Percentiles rank a stretch among this genome's conserved stretches.
Evolutionary conservation across 306 rosid genomes (phyloP).

Genomic region (Boehmeria nivea): DNA sequence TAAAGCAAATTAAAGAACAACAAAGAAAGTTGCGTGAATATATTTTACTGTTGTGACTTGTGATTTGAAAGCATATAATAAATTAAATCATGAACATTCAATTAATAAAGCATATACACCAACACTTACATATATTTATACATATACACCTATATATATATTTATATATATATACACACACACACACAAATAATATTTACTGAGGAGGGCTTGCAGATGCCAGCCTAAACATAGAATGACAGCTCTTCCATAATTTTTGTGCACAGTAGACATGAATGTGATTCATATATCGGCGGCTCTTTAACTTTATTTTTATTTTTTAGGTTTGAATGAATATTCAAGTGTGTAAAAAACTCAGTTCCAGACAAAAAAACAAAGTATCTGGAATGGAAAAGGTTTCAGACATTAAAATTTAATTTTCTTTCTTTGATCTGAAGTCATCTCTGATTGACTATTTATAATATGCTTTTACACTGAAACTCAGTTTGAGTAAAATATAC

Average conservation of each 20-base stretch:
- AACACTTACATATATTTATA: background rate
- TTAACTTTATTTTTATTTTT: background rate
- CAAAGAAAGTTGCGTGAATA: background rate
- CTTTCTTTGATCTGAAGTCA: background rate
- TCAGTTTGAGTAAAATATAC: too few species aligned
- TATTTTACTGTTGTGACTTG: background rate
- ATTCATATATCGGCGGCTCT: background rate
- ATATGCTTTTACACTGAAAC: too few species aligned
- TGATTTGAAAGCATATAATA: background rate
- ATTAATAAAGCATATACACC: background rate
- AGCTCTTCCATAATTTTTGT: constrained; percentile 1
- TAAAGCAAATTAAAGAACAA: background rate
- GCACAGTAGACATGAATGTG: background rate
- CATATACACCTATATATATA: too few species aligned
- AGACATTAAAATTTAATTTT: background rate
- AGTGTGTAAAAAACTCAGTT: background rate
- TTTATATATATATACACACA: too few species aligned
- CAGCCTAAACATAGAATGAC: background rate
- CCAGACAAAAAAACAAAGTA: background rate
- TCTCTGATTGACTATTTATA: background rate
- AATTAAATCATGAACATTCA: background rate
- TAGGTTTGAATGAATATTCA: background rate
- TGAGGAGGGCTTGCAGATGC: background rate
- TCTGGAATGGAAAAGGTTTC: background rate
- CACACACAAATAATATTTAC: background rate